Evolutionary conservation across 2,329 filamentous ascomycete species (phyloP).

Genomic region (Colletotrichum musae): DNA sequence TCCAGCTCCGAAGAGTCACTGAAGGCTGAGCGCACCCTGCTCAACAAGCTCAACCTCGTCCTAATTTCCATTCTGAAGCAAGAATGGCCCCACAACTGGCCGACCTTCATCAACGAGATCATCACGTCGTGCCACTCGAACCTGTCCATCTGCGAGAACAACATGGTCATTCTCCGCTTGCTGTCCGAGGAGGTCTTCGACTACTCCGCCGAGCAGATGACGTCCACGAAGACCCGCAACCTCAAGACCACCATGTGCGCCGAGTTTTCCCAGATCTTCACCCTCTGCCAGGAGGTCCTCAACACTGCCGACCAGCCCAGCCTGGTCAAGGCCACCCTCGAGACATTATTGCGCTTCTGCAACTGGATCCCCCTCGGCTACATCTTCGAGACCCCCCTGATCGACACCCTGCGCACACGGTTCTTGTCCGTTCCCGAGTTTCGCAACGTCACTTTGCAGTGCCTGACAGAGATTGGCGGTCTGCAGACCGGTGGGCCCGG

Average conservation of each 20-base stretch:
- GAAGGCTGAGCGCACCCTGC: constrained; percentile 85
- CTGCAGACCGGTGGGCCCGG: constrained; percentile 84
- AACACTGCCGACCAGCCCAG: constrained; percentile 90
- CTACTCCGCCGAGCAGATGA: constrained; percentile 99
- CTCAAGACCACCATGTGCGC: constrained; percentile 99
- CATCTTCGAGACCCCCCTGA: constrained; percentile 97
- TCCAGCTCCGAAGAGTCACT: constrained; percentile 92
- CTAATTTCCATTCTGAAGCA: constrained; percentile 98
- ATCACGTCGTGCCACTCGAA: constrained; percentile 96
- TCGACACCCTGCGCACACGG: constrained; percentile 91
- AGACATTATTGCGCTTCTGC: constrained; percentile 95
- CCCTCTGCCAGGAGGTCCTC: constrained; percentile 95
- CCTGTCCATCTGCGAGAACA: constrained; percentile 98
- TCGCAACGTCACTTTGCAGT: constrained; percentile 96
- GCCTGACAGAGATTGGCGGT: constrained; percentile 95
- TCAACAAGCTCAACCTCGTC: constrained; percentile 99
- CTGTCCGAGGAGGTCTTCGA: constrained; percentile 99
- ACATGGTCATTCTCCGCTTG: constrained; percentile 97
- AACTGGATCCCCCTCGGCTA: constrained; percentile 99
- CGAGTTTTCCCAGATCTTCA: constrained; percentile 98
- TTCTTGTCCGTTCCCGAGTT: constrained; percentile 96
- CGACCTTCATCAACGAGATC: constrained; percentile 99
- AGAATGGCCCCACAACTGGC: constrained; percentile 99
- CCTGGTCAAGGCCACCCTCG: constrained; percentile 94
- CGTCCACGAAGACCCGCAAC: constrained; percentile 95